phyloP scores from a whole-genome alignment of 1,284 basidiomycete species.

The Kwoniella shivajii region DNA sequence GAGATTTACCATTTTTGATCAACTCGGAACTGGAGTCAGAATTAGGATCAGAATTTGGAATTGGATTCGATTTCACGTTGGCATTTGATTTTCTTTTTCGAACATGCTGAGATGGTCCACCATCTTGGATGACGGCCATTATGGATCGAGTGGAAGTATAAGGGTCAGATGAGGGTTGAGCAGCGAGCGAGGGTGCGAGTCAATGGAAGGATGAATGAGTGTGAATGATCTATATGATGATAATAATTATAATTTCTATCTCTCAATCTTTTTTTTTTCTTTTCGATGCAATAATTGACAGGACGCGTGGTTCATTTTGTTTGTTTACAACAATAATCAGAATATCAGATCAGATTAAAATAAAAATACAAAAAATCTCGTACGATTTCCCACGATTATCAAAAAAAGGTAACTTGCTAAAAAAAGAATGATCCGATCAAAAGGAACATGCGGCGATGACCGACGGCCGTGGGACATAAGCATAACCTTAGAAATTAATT shows the following conservation, averaged over 20 bases:
- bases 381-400: too few relatives aligned
- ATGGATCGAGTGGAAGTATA: neutral
- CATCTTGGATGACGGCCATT: constrained; percentile 9
- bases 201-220: too few relatives aligned
- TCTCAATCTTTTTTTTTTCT: constrained; percentile 1
- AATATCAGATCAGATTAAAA: neutral
- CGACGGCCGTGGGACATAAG: too few relatives aligned
- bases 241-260: neutral
- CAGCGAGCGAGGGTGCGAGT: too few relatives aligned
- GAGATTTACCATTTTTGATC: constrained; percentile 30
- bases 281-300: neutral
- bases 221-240: neutral
- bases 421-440: too few relatives aligned
- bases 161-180: neutral
- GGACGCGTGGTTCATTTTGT: neutral
- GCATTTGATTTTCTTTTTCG: constrained; percentile 6
- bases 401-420: too few relatives aligned
- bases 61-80: neutral
- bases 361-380: too few relatives aligned
- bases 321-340: neutral
- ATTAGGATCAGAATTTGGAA: constrained; percentile 25
- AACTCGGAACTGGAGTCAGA: too few relatives aligned
- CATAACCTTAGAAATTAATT: too few relatives aligned
- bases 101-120: neutral
- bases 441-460: too few relatives aligned